phyloP scores from a whole-genome alignment of 1,284 basidiomycete genomes.

The Mycena citricolor region DNA sequence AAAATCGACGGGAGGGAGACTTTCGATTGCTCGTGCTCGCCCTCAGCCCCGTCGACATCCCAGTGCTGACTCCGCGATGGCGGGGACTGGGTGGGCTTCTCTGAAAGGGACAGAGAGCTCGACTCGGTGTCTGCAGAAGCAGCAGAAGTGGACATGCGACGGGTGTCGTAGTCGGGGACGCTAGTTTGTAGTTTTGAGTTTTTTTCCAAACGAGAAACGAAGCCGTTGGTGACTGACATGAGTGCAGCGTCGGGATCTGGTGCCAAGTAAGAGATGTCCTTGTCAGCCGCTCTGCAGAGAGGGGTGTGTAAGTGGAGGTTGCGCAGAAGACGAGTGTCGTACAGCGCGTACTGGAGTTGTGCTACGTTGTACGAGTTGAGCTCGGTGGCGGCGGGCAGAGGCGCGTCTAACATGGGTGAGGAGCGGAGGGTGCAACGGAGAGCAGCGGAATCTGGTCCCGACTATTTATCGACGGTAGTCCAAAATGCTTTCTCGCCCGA shows the following conservation, averaged over 20 bases:
- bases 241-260: constrained; percentile 26
- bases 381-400: constrained; percentile 36
- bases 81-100: constrained; percentile 58
- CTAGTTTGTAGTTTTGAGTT: constrained; percentile 27
- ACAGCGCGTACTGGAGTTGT: constrained; percentile 61
- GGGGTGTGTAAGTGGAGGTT: constrained; percentile 8
- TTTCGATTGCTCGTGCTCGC: constrained; percentile 42
- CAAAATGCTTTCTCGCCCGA: constrained; percentile 1
- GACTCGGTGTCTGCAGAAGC: constrained; percentile 64
- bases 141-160: constrained; percentile 64
- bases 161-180: constrained; percentile 47
- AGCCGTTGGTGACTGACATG: constrained; percentile 17
- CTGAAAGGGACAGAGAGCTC: constrained; percentile 53
- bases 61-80: constrained; percentile 37
- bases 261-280: constrained; percentile 21
- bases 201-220: constrained; percentile 19
- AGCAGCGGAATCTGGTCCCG: constrained; percentile 22
- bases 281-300: constrained; percentile 17
- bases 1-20: constrained; percentile 75
- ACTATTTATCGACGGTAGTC: constrained; percentile 24
- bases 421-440: constrained; percentile 21
- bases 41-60: constrained; percentile 33
- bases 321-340: constrained; percentile 27
- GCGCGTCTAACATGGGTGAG: constrained; percentile 43
- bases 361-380: constrained; percentile 62